Percentiles rank a stretch among this genome's conserved stretches.
phyloP scores from a whole-genome alignment of 2,329 filamentous ascomycete genomes.

The Fusarium sp. region DNA sequence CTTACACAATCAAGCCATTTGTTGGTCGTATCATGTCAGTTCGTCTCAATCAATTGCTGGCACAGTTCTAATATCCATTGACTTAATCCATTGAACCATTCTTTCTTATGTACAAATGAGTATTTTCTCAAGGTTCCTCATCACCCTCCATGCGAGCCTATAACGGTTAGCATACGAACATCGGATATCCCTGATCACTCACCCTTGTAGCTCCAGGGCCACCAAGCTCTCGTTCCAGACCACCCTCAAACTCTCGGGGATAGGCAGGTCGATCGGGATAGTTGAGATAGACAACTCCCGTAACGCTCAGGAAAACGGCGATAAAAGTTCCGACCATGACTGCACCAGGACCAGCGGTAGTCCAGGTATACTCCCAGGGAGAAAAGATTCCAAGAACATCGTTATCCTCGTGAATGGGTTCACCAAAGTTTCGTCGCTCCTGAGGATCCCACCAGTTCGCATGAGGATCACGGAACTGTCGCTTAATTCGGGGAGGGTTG shows the following conservation, averaged over 20 bases:
- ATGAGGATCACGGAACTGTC: conserved; percentile 91
- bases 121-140: conserved; percentile 56
- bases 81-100: conserved; percentile 33
- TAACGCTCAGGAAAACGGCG: conserved; percentile 68
- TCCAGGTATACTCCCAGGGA: conserved; percentile 88
- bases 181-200: conserved; percentile 49
- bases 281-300: conserved; percentile 71
- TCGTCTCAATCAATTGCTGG: not conserved
- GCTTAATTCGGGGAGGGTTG: conserved; percentile 82
- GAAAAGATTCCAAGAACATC: conserved; percentile 92
- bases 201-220: conserved; percentile 73
- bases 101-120: conserved; percentile 51
- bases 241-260: conserved; percentile 76
- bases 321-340: conserved; percentile 76
- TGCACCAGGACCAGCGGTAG: conserved; percentile 73
- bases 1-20: not conserved
- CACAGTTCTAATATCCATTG: conserved; percentile 9
- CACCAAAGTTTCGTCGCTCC: conserved; percentile 95
- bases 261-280: conserved; percentile 78
- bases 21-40: not conserved
- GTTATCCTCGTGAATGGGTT: conserved; percentile 96
- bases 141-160: conserved; percentile 67
- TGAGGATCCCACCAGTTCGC: conserved; percentile 97
- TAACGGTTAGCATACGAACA: conserved; percentile 25
- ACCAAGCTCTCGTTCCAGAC: conserved; percentile 78